phyloP scores from a whole-genome alignment of 108 stramenopile species.

The Skeletonema menzelii region DNA sequence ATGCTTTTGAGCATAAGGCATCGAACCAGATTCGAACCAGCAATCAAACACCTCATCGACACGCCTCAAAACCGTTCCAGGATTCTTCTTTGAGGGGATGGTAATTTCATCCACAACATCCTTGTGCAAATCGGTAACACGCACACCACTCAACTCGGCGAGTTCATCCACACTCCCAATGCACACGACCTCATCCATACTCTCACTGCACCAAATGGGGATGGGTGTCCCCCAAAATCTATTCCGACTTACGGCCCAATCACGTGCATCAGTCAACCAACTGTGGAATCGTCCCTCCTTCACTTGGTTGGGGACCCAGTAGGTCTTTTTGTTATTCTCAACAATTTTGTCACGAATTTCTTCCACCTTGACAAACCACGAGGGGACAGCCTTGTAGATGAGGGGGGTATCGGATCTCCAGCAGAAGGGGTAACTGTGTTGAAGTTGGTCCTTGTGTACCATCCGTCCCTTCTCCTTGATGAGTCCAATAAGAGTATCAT shows the following conservation, averaged over 20 bases:
- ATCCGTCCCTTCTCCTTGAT: conserved; percentile 91
- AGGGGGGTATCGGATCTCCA: conserved; percentile 99
- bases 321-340: conserved; percentile 94
- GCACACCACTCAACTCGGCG: conserved; percentile 81
- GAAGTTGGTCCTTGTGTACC: conserved; percentile 89
- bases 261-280: conserved; percentile 97
- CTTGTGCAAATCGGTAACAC: conserved; percentile 93
- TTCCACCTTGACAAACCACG: conserved; percentile 98
- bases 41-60: conserved; percentile 99
- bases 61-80: conserved; percentile 80
- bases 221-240: conserved; percentile 99
- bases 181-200: conserved; percentile 91
- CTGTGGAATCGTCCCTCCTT: conserved; percentile 99
- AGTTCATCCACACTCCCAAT: conserved; percentile 96
- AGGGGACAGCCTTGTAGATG: conserved; percentile 99
- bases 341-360: conserved; percentile 94
- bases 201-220: conserved; percentile 98
- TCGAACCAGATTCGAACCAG: conserved; percentile 99
- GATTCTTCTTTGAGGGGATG: conserved; percentile 95
- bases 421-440: conserved; percentile 99
- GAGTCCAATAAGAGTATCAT: conserved; percentile 83
- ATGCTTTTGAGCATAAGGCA: conserved; percentile 99
- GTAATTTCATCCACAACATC: conserved; percentile 94
- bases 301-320: conserved; percentile 96
- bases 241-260: conserved; percentile 99